These are phyloP conservation scores for Labyrinthula sp. DNA, from an alignment of 352 stramenopile genomes.

Conservation along the genomic window DNA sequence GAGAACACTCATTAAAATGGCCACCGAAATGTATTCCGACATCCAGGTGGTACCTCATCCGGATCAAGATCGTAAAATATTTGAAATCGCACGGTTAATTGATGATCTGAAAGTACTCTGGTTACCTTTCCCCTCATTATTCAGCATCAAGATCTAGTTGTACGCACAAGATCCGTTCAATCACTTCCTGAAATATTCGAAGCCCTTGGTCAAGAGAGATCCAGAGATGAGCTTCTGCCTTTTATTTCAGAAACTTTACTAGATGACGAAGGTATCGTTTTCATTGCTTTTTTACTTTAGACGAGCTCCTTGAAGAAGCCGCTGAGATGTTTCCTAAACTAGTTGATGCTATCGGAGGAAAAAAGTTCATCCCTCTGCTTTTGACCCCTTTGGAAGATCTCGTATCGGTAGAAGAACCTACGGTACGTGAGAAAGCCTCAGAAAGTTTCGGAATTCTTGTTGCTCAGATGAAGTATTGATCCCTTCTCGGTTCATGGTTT, in stretches of 20 bases:
- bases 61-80: too few relatives aligned
- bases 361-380: conserved; percentile 55
- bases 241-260: conserved; percentile 67
- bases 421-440: conserved; percentile 63
- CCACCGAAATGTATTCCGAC: too few relatives aligned
- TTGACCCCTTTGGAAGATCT: conserved; percentile 77
- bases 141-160: conserved; percentile 66
- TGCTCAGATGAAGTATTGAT: conserved; percentile 48
- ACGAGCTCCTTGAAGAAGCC: conserved; percentile 83
- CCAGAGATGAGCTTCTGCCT: conserved; percentile 79
- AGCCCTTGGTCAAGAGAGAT: conserved; percentile 61
- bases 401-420: conserved; percentile 72
- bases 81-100: too few relatives aligned
- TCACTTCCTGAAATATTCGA: conserved; percentile 63
- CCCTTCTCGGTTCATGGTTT: too few relatives aligned
- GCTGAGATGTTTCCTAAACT: conserved; percentile 58
- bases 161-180: conserved; percentile 66
- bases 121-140: too few relatives aligned
- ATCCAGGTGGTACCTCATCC: too few relatives aligned
- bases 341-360: conserved; percentile 65
- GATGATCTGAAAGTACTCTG: too few relatives aligned
- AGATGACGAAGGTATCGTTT: conserved; percentile 62
- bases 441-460: conserved; percentile 63
- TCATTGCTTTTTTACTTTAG: too few relatives aligned
- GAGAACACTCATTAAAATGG: too few relatives aligned